Percentiles rank a stretch among this genome's conserved stretches.
These are phyloP conservation scores for Trichosporon sp. DNA, from an alignment of 1,284 basidiomycete species.

Conservation along the genomic window DNA sequence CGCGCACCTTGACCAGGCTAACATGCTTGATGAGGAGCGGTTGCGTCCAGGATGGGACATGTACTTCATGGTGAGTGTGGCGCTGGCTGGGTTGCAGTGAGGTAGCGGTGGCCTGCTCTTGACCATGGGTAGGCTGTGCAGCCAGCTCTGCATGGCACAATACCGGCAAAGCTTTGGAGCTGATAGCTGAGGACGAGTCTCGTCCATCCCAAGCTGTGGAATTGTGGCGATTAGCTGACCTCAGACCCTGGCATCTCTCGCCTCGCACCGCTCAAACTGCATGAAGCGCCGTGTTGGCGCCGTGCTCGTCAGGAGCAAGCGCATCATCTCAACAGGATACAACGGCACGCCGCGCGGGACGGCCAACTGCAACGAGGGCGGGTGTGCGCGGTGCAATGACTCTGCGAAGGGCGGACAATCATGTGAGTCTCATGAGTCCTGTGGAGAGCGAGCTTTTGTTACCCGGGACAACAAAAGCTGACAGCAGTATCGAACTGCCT, in stretches of 20 bases:
- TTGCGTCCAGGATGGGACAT: constrained; percentile 85
- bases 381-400: constrained; percentile 74
- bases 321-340: constrained; percentile 95
- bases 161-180: too few species aligned
- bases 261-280: constrained; percentile 82
- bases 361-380: constrained; percentile 78
- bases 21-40: constrained; percentile 65
- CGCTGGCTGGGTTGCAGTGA: too few species aligned
- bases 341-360: constrained; percentile 93
- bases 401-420: constrained; percentile 53
- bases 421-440: too few species aligned
- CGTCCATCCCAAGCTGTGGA: too few species aligned
- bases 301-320: constrained; percentile 70
- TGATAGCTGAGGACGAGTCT: too few species aligned
- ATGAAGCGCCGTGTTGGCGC: constrained; percentile 98
- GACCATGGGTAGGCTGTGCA: too few species aligned
- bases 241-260: constrained; percentile 77
- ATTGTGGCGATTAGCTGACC: too few species aligned
- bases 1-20: constrained; percentile 60
- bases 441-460: too few species aligned
- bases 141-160: too few species aligned
- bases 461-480: too few species aligned
- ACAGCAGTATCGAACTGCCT: constrained; percentile 60
- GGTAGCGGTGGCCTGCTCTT: too few species aligned
- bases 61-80: constrained; percentile 85